Percentiles rank a stretch among this genome's conserved stretches.
These are phyloP conservation scores for Bocquillonia castaneifolia DNA, from an alignment of 441 rosid species.

Conservation along the genomic window DNA sequence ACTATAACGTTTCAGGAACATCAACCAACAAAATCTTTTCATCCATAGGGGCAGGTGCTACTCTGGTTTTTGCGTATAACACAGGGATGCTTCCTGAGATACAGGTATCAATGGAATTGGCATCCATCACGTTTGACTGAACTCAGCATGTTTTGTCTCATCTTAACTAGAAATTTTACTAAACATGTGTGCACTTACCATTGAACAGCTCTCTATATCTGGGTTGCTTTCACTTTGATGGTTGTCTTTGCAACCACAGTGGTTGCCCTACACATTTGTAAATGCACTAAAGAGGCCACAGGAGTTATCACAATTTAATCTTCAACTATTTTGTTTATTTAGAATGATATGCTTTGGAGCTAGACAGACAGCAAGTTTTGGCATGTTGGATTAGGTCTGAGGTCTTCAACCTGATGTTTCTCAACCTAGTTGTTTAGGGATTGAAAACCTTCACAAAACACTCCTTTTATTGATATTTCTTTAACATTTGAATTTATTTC, in stretches of 20 bases:
- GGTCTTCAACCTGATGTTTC: too few species aligned
- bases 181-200: too few species aligned
- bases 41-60: slow-evolving; percentile 74
- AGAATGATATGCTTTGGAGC: not conserved
- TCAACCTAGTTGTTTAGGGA: not conserved
- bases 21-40: slow-evolving; percentile 44
- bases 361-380: not conserved
- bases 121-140: slow-evolving; percentile 2
- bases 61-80: slow-evolving; percentile 77
- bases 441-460: not conserved
- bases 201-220: too few species aligned
- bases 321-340: not conserved
- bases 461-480: not conserved
- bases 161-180: too few species aligned
- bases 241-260: not conserved
- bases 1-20: slow-evolving; percentile 62
- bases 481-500: not conserved
- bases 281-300: not conserved
- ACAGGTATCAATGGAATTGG: slow-evolving; percentile 45
- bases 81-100: slow-evolving; percentile 98
- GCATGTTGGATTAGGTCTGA: not conserved
- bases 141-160: not conserved
- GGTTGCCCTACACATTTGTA: not conserved
- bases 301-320: not conserved
- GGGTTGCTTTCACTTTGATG: too few species aligned